These are phyloP conservation scores for Pseudogymnoascus sp. DNA, from an alignment of 2,329 filamentous ascomycete species.

Conservation along the genomic window DNA sequence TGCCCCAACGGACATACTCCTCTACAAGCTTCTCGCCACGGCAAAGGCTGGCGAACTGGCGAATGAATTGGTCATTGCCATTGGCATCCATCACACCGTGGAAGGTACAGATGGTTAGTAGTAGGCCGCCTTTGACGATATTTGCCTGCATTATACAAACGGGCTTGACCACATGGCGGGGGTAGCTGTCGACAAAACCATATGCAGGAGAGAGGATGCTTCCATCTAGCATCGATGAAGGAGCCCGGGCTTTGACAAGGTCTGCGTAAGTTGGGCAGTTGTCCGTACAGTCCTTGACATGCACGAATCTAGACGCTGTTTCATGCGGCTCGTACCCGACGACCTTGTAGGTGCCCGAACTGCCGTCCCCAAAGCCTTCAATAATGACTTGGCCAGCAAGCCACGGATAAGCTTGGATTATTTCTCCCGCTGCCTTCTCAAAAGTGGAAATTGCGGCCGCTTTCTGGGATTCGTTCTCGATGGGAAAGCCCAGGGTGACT, in stretches of 20 bases:
- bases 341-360: conserved; percentile 8
- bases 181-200: neutral
- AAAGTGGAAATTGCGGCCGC: neutral
- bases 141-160: conserved; percentile 1
- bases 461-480: neutral
- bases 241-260: neutral
- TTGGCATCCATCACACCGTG: conserved; percentile 4
- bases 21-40: neutral
- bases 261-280: neutral
- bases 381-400: conserved; percentile 8
- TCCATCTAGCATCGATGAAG: neutral
- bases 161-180: neutral
- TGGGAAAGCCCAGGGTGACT: neutral
- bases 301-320: neutral
- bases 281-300: neutral
- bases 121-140: neutral
- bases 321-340: neutral
- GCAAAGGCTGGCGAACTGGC: neutral
- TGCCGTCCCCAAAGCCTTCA: neutral
- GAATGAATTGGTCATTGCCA: neutral
- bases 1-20: neutral
- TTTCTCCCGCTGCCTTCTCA: neutral
- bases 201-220: neutral
- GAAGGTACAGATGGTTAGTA: neutral
- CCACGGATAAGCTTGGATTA: conserved; percentile 6